Conservation (phyloP, 441 rosid species). For the Adansonia grandidieri region DNA sequence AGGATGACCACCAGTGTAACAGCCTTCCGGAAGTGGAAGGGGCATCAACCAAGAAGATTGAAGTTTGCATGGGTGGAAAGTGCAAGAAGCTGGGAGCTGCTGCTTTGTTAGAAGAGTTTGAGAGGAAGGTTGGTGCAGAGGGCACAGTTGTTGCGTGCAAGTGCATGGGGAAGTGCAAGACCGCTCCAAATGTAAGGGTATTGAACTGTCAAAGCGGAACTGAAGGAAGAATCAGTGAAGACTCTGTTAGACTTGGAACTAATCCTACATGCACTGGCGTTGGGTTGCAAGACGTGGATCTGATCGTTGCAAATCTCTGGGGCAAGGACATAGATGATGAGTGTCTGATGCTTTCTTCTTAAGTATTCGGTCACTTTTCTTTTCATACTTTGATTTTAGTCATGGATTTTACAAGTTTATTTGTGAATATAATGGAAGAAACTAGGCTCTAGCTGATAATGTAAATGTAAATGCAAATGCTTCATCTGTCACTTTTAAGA, state of each 20-base stretch:
- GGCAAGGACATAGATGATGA: constrained; percentile 27
- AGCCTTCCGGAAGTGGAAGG: background rate
- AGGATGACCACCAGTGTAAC: background rate
- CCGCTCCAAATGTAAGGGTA: constrained; percentile 72
- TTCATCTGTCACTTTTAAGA: background rate
- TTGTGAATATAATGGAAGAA: background rate
- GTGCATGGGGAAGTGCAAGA: constrained; percentile 82
- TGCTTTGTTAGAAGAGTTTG: constrained; percentile 59
- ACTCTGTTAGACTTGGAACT: constrained; percentile 37
- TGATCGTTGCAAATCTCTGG: constrained; percentile 54
- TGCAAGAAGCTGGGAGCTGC: constrained; percentile 72
- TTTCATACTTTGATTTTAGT: background rate
- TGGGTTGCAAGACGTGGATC: constrained; percentile 64
- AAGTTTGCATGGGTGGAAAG: constrained; percentile 83
- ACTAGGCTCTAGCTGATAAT: constrained; percentile 1
- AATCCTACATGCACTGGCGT: constrained; percentile 64
- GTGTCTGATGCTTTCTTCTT: constrained; percentile 12
- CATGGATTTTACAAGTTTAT: background rate
- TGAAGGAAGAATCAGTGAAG: constrained; percentile 19
- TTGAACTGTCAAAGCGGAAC: constrained; percentile 32
- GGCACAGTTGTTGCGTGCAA: constrained; percentile 68
- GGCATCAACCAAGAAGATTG: constrained; percentile 43
- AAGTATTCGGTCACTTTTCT: background rate
- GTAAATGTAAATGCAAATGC: background rate
- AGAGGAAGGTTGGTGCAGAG: constrained; percentile 47